Base-by-base conservation (phyloP, 495 filamentous ascomycete genomes). In the Xylaria acuta region DNA sequence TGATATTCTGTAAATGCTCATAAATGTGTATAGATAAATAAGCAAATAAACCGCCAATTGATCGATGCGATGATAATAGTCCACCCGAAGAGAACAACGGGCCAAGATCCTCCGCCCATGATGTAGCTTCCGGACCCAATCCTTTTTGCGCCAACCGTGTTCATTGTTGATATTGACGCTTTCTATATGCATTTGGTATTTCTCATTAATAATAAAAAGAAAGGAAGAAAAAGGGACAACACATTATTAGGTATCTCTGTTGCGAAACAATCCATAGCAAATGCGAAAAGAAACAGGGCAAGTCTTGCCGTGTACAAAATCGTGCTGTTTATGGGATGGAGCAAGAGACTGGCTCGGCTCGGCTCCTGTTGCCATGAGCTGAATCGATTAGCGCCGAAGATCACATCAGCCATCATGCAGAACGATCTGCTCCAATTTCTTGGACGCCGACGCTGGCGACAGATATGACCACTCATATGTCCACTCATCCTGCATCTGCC, bases 101-200 rank as follows among this genome's bases (percentile, higher is more conserved):
- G 51, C 36, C 25, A 32, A 30, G n/a, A 69, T 64, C 40, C 69
- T 49, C 69, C 59, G 25, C 22, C 59, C 45, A 38, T 40, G 32
- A 71, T 71, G 60, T 43, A 56, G 36, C 69, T 32, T n/a, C 58
- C 38, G 14, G 40, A 62, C 53, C 68, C 4, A 30, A 18, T 40
- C 34, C 60, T 30, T 51, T 53, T 64, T 71, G 59, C 69, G 60
- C 58, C 69, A 71, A 11, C 22, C 49, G 16, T 27, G 25, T 30
- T 11, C 59, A 58, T 58, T 59, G 16, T 56, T 64, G 47, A 22
- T 53, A 65, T 65, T 49, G 59, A 64, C 62, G 36, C 60, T 58
- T 49, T 71, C 51, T 71, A 56, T 58, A 71, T 71, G 60, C 68
- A 70, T 63, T 70, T 70, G 54, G 30, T 47, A 30, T 71, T 71